These are phyloP conservation scores for Ophiostoma ulmi DNA, from an alignment of 2,329 filamentous ascomycete genomes.

Conservation along the genomic window DNA sequence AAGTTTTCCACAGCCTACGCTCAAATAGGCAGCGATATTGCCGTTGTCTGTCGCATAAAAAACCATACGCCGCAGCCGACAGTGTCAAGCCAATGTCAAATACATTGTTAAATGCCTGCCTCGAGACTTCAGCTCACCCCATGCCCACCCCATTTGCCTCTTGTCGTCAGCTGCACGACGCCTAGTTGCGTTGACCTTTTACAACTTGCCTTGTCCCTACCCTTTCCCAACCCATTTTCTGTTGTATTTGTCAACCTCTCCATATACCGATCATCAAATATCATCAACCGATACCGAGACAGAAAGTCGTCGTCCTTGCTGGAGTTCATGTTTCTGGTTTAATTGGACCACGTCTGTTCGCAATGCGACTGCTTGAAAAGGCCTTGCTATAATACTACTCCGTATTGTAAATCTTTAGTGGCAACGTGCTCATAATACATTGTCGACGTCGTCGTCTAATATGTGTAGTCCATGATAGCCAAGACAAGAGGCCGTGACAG, in stretches of 20 bases:
- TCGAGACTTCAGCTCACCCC: background rate
- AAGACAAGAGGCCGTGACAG: background rate
- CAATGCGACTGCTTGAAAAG: background rate
- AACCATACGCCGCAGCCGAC: background rate
- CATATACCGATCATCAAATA: background rate
- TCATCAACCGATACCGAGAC: conserved; percentile 9
- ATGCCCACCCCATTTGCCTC: background rate
- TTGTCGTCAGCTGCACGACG: conserved; percentile 17
- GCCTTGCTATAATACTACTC: background rate
- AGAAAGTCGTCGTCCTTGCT: background rate
- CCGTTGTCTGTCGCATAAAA: background rate
- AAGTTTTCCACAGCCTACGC: background rate
- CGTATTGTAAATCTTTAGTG: background rate
- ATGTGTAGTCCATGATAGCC: background rate
- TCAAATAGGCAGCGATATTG: background rate
- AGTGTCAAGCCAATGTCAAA: background rate
- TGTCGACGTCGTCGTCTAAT: background rate
- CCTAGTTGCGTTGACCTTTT: background rate
- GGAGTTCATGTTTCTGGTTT: background rate
- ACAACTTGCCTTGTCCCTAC: background rate
- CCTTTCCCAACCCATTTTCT: too few species aligned
- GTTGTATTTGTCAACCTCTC: too few species aligned
- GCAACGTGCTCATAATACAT: background rate
- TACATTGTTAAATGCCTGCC: background rate
- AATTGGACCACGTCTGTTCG: background rate